phyloP scores from a whole-genome alignment of 805 yeast genomes.

The Groenewaldozyma salmanticensis region DNA sequence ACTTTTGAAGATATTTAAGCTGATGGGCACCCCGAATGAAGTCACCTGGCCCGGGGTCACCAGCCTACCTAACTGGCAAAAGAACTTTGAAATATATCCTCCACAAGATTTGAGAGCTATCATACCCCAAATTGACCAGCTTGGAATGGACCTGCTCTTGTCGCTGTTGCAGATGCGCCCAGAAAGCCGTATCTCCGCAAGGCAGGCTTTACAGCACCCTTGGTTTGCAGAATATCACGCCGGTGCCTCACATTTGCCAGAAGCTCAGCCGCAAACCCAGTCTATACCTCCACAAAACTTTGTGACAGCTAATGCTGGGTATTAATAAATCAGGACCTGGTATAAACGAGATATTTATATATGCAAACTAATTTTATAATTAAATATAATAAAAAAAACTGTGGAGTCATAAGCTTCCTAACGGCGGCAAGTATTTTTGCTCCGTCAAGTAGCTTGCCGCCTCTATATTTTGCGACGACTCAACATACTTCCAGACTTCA shows the following conservation, averaged over 20 bases:
- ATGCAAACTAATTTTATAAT: not conserved
- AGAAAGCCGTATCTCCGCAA: constrained; percentile 42
- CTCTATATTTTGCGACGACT: not conserved
- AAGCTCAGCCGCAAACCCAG: not conserved
- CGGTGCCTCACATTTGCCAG: not conserved
- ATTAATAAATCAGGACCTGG: not conserved
- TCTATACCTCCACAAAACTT: not conserved
- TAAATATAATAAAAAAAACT: too few species aligned
- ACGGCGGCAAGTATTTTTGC: not conserved
- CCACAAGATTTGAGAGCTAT: constrained; percentile 74
- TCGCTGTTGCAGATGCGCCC: constrained; percentile 45
- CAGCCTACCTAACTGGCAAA: constrained; percentile 75
- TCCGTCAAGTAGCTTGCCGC: not conserved
- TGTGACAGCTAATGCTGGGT: not conserved
- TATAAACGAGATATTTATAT: not conserved
- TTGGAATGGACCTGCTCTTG: constrained; percentile 59
- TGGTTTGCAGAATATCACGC: constrained; percentile 69
- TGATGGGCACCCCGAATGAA: constrained; percentile 96
- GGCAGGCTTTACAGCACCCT: constrained; percentile 50
- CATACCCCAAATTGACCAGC: constrained; percentile 58
- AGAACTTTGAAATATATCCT: constrained; percentile 74
- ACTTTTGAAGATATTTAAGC: constrained; percentile 77
- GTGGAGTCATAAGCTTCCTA: too few species aligned
- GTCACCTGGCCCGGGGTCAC: constrained; percentile 97
- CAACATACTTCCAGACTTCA: not conserved